These are phyloP conservation scores for Coniophora puteana DNA, from an alignment of 1,284 basidiomycete genomes.

Conservation along the genomic window DNA sequence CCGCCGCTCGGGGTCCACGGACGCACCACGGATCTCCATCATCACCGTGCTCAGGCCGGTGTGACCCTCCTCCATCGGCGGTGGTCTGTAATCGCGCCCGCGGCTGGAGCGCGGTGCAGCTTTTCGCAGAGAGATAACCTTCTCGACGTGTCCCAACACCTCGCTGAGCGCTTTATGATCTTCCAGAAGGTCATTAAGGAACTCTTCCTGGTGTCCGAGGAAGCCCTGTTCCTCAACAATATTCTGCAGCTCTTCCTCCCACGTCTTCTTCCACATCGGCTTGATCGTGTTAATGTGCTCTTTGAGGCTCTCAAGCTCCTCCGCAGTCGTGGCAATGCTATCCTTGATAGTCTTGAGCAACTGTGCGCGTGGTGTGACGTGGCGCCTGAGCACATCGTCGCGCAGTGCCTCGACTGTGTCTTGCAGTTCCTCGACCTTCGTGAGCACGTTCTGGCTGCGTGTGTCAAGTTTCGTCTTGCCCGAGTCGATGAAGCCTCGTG, in stretches of 20 bases:
- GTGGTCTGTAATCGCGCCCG: constrained; percentile 48
- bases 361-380: constrained; percentile 78
- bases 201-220: constrained; percentile 88
- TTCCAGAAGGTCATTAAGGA: constrained; percentile 84
- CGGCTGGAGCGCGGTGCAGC: constrained; percentile 36
- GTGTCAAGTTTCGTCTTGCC: constrained; percentile 89
- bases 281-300: constrained; percentile 88
- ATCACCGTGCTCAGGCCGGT: constrained; percentile 71
- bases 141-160: constrained; percentile 84
- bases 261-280: constrained; percentile 98
- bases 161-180: constrained; percentile 87
- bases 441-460: constrained; percentile 87
- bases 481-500: constrained; percentile 85
- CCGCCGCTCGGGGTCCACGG: constrained; percentile 78
- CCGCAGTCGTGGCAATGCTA: constrained; percentile 69
- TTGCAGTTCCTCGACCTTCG: constrained; percentile 90
- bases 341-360: constrained; percentile 73
- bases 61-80: constrained; percentile 60
- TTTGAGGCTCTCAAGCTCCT: constrained; percentile 76
- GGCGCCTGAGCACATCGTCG: constrained; percentile 89
- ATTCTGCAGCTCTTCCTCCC: constrained; percentile 94
- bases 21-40: constrained; percentile 81
- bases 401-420: constrained; percentile 90
- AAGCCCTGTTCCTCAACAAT: constrained; percentile 98
- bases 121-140: constrained; percentile 78